Base-by-base conservation (phyloP, 306 rosid genomes). In the Cercis canadensis region DNA sequence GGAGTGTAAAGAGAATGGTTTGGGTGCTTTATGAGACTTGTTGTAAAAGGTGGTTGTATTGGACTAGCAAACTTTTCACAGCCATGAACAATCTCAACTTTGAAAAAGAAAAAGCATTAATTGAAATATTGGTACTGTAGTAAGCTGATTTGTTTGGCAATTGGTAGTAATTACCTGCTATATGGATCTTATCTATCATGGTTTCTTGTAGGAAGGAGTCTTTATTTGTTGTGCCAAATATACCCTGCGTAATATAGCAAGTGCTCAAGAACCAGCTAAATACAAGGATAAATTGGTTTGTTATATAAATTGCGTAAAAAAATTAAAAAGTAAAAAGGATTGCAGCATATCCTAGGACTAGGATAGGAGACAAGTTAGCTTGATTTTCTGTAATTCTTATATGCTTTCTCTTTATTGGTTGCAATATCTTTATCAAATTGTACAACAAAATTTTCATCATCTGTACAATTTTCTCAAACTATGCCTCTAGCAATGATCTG, bases 381-480 rank as follows among this genome's bases (percentile, higher is more conserved):
- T 33, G 31, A 61, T n/a, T 19, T 3, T 40, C 21, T 16, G 15
- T 40, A 70, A 56, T 75, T 81, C n/a, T n/a, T n/a, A n/a, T n/a
- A n/a, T n/a, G n/a, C n/a, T n/a, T n/a, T n/a, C n/a, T n/a, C n/a
- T n/a, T n/a, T n/a, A n/a, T n/a, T n/a, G n/a, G n/a, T n/a, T n/a
- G n/a, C n/a, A n/a, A n/a, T n/a, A n/a, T n/a, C n/a, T n/a, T n/a
- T n/a, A n/a, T n/a, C n/a, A n/a, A n/a, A n/a, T n/a, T n/a, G n/a
- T n/a, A n/a, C n/a, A n/a, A n/a, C n/a, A n/a, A n/a, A n/a, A n/a
- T n/a, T 67, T 74, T 74, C 81, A 75, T 45, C 58, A 55, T 83
- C 75, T 63, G 56, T 78, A 75, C 85, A 70, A 74, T 73, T 67
- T 79, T 65, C 75, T 79, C 74, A 50, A 70, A 44, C 78, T 69